Evolutionary conservation across 768 basidiomycete species (phyloP).

Genomic region (Kwoniella sp.): DNA sequence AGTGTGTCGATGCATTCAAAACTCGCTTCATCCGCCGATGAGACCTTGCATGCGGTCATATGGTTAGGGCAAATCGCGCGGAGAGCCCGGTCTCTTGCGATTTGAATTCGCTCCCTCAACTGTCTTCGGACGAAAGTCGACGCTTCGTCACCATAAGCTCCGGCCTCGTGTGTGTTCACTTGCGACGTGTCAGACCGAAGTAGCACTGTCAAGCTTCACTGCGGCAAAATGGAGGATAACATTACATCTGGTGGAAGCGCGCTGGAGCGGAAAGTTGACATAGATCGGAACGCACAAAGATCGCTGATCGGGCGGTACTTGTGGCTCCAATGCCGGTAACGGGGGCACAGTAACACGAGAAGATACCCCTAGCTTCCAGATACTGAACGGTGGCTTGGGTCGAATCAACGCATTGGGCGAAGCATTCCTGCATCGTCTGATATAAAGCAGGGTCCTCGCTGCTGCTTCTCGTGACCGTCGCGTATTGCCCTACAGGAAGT

Average conservation of each 20-base stretch:
- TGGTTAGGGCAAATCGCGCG: neutral
- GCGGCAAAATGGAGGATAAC: too few relatives aligned
- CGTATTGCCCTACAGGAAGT: neutral
- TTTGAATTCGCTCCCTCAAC: neutral
- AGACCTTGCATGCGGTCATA: neutral
- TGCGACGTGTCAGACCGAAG: neutral
- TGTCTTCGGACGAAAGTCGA: neutral
- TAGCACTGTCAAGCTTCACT: too few relatives aligned
- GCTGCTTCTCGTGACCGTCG: neutral
- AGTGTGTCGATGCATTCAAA: neutral
- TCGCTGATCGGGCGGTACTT: too few relatives aligned
- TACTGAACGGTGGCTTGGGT: neutral
- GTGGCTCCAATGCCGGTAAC: neutral
- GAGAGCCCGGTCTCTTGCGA: neutral
- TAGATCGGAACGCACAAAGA: too few relatives aligned
- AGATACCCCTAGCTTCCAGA: neutral
- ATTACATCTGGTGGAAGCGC: too few relatives aligned
- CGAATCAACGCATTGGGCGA: neutral
- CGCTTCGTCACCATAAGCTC: neutral
- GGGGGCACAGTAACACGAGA: neutral
- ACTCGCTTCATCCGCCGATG: neutral
- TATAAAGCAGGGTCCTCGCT: neutral
- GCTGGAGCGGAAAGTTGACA: too few relatives aligned
- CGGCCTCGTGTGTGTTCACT: neutral
- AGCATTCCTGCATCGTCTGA: neutral